Evolutionary conservation across 2,329 filamentous ascomycete species (phyloP).

Genomic region (Tolypocladium paradoxum): DNA sequence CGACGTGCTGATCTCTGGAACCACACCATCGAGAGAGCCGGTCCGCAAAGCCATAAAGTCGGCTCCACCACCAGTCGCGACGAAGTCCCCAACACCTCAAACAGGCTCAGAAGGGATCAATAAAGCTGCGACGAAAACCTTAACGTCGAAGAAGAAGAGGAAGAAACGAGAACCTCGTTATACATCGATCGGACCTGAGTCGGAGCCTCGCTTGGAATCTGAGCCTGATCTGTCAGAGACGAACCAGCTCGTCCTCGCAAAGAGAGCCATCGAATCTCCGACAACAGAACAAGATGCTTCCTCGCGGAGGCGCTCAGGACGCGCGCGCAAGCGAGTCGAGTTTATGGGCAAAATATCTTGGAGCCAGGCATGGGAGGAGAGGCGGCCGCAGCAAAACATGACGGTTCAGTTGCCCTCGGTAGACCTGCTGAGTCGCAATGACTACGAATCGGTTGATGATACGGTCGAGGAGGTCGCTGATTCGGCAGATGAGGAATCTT

Average conservation of each 20-base stretch:
- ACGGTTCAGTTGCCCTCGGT: constrained; percentile 7
- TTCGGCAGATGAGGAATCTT: not conserved
- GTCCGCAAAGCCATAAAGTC: not conserved
- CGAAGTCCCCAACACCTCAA: not conserved
- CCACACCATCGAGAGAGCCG: not conserved
- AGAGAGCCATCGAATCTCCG: not conserved
- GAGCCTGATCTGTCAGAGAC: not conserved
- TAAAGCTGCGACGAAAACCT: not conserved
- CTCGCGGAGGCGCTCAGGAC: not conserved
- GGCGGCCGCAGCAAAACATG: constrained; percentile 3
- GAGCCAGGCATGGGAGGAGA: constrained; percentile 11
- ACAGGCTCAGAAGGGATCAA: too few species aligned
- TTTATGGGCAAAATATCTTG: constrained; percentile 20
- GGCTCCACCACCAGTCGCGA: too few species aligned
- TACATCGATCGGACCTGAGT: not conserved
- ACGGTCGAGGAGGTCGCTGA: not conserved
- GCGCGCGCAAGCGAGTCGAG: constrained; percentile 14
- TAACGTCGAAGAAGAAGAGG: not conserved
- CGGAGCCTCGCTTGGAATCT: not conserved
- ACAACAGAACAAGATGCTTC: not conserved
- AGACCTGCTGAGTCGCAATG: constrained; percentile 2
- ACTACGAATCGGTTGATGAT: constrained; percentile 6
- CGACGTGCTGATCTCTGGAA: constrained; percentile 10
- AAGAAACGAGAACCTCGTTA: not conserved
- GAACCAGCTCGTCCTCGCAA: not conserved